Percentiles rank a stretch among this genome's conserved stretches.
phyloP scores from a whole-genome alignment of 805 yeast genomes.

The Metschnikowia arizonensis region DNA sequence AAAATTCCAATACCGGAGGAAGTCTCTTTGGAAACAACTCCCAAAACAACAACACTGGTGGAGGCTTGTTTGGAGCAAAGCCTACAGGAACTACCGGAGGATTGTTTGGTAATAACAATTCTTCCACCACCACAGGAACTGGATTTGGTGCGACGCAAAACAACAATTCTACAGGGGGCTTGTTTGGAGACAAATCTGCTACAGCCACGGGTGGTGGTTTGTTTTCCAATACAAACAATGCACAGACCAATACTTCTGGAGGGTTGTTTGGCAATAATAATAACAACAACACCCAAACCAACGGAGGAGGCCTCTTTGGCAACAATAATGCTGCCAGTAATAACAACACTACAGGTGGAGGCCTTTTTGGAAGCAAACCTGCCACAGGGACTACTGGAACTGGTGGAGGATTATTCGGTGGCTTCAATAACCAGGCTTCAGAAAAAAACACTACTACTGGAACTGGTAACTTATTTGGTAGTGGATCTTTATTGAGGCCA shows the following conservation, averaged over 20 bases:
- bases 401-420: slow-evolving; percentile 23
- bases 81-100: slow-evolving; percentile 16
- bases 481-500: slow-evolving; percentile 23
- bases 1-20: slow-evolving; percentile 5
- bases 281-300: slow-evolving; percentile 5
- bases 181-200: slow-evolving; percentile 26
- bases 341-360: slow-evolving; percentile 17
- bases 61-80: slow-evolving; percentile 30
- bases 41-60: slow-evolving; percentile 21
- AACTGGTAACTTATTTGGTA: slow-evolving; percentile 21
- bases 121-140: slow-evolving; percentile 8
- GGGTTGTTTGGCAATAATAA: slow-evolving; percentile 41
- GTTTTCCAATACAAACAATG: slow-evolving; percentile 15
- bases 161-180: slow-evolving; percentile 27
- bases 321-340: slow-evolving; percentile 20
- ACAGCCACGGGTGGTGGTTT: slow-evolving; percentile 21
- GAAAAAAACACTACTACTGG: slow-evolving; percentile 13
- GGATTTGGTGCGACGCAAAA: slow-evolving; percentile 17
- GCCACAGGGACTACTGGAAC: slow-evolving; percentile 10
- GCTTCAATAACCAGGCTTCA: slow-evolving; percentile 10
- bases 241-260: slow-evolving; percentile 16
- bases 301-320: slow-evolving; percentile 28
- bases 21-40: slow-evolving; percentile 15
- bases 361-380: slow-evolving; percentile 17
- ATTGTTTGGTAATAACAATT: slow-evolving; percentile 16